phyloP scores from a whole-genome alignment of 345 rosid species.

The Erucastrum elatum region DNA sequence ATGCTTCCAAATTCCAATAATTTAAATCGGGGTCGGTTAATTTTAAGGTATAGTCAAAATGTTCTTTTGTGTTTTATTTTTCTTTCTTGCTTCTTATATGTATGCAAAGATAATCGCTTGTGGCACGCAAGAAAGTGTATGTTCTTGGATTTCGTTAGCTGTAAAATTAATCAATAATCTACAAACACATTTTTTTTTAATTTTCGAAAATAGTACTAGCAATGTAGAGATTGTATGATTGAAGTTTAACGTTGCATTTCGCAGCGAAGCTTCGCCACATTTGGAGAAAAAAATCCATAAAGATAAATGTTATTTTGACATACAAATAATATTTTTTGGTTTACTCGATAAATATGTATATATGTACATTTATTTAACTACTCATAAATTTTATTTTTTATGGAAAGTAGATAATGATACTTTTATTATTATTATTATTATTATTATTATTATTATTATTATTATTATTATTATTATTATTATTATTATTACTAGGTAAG shows the following conservation, averaged over 20 bases:
- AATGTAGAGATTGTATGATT: not conserved
- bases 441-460: too few relatives aligned
- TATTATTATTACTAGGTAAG: too few relatives aligned
- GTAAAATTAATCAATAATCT: not conserved
- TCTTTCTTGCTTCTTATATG: not conserved
- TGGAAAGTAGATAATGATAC: too few relatives aligned
- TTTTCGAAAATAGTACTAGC: not conserved
- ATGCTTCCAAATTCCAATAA: conserved; percentile 7
- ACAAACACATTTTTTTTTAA: not conserved
- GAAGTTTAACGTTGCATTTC: not conserved
- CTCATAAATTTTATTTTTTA: too few relatives aligned
- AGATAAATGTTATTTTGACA: too few relatives aligned
- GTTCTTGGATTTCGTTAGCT: conserved; percentile 4
- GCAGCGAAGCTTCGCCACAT: conserved; percentile 3
- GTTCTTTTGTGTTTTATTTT: conserved; percentile 15
- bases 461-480: too few relatives aligned
- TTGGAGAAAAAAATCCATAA: not conserved
- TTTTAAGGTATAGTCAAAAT: not conserved
- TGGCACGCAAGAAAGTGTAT: not conserved
- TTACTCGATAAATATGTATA: too few relatives aligned
- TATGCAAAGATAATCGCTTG: not conserved
- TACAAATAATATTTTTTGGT: too few relatives aligned
- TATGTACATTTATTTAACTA: too few relatives aligned
- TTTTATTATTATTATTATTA: too few relatives aligned
- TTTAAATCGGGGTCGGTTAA: conserved; percentile 8